Percentiles rank a stretch among this genome's conserved stretches.
phyloP scores from a whole-genome alignment of 2,329 filamentous ascomycete genomes.

The Neofusicoccum umdonicola region DNA sequence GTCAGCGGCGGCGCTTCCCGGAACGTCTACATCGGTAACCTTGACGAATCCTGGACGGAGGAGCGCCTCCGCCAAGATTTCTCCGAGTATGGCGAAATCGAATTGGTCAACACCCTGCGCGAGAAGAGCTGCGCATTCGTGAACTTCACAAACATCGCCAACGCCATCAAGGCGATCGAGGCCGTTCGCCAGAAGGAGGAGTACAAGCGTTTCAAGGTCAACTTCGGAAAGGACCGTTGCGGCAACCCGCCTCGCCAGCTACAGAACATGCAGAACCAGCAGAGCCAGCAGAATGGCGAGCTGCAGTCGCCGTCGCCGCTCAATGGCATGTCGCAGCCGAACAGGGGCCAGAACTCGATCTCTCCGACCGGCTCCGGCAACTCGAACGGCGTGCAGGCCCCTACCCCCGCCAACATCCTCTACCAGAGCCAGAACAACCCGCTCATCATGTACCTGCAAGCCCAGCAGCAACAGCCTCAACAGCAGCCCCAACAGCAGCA shows the following conservation, averaged over 20 bases:
- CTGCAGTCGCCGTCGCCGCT: conserved; percentile 56
- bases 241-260: conserved; percentile 93
- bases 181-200: conserved; percentile 92
- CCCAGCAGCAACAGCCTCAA: conserved; percentile 73
- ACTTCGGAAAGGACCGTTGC: conserved; percentile 98
- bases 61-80: conserved; percentile 95
- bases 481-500: conserved; percentile 54
- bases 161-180: conserved; percentile 98
- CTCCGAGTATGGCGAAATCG: conserved; percentile 95
- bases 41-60: conserved; percentile 96
- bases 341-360: conserved; percentile 52
- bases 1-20: conserved; percentile 96
- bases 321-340: conserved; percentile 55
- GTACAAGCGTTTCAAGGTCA: conserved; percentile 98
- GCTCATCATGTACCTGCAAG: conserved; percentile 87
- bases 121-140: conserved; percentile 99
- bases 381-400: conserved; percentile 58
- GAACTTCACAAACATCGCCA: conserved; percentile 99
- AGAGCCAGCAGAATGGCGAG: conserved; percentile 64
- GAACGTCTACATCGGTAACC: conserved; percentile 96
- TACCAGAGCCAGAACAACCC: conserved; percentile 81
- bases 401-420: conserved; percentile 71
- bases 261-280: conserved; percentile 55
- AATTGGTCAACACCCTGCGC: conserved; percentile 90
- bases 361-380: conserved; percentile 59